These are phyloP conservation scores for Cystobasidium tubakii DNA, from an alignment of 768 basidiomycete species.

Conservation along the genomic window DNA sequence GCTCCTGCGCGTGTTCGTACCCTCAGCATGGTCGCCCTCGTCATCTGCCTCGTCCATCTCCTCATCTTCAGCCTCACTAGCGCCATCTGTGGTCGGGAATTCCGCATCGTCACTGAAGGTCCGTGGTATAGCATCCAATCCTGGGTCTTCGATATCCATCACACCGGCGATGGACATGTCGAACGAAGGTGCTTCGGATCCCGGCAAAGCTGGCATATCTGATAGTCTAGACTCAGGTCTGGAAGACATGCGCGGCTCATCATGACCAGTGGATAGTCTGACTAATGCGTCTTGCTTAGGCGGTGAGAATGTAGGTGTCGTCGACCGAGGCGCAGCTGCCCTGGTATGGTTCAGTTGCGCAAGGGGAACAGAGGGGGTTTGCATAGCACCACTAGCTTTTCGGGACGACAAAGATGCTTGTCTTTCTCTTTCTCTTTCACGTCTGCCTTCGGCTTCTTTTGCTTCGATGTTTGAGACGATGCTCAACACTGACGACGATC, in stretches of 20 bases:
- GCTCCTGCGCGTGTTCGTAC: not conserved
- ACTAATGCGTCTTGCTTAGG: not conserved
- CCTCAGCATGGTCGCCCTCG: not conserved
- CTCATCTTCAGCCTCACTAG: not conserved
- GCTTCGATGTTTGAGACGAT: conserved; percentile 27
- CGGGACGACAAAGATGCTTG: conserved; percentile 1
- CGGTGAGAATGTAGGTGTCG: conserved; percentile 34
- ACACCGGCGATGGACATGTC: conserved; percentile 7
- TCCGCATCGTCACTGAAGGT: conserved; percentile 9
- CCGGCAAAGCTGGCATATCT: not conserved
- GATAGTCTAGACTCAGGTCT: not conserved
- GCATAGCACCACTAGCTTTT: conserved; percentile 4
- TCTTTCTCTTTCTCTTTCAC: conserved; percentile 10
- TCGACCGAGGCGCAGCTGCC: not conserved
- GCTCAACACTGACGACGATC: conserved; percentile 17
- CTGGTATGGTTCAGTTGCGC: not conserved
- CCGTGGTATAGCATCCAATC: conserved; percentile 15
- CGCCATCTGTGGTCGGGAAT: not conserved
- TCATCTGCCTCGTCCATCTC: conserved; percentile 3
- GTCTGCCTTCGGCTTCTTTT: not conserved
- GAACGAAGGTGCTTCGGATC: not conserved
- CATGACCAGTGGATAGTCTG: not conserved
- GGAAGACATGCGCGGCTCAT: not conserved
- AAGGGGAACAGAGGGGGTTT: not conserved
- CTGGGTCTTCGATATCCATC: conserved; percentile 26